Evolutionary conservation across 176 grass and related monocot genomes (phyloP).

Genomic region (Rhynchospora pubera): DNA sequence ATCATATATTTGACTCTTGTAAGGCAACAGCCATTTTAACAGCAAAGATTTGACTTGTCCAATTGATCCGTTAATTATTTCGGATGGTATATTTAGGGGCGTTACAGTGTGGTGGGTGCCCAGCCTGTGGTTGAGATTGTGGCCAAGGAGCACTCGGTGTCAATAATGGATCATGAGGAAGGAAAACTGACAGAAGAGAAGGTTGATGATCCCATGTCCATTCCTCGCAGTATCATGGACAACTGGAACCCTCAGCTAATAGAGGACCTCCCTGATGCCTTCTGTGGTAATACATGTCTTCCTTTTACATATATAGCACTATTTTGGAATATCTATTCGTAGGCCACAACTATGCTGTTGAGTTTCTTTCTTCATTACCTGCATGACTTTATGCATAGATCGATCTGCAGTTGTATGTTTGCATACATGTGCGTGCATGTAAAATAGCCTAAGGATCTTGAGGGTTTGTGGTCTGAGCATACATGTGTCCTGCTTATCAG

Average conservation of each 20-base stretch:
- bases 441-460: too few relatives aligned
- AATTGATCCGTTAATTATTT: background rate
- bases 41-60: background rate
- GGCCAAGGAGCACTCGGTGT: slow-evolving; percentile 53
- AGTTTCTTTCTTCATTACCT: too few relatives aligned
- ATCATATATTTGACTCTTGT: background rate
- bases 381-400: too few relatives aligned
- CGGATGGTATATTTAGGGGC: slow-evolving; percentile 37
- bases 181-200: slow-evolving; percentile 42
- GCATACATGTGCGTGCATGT: too few relatives aligned
- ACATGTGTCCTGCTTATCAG: too few relatives aligned
- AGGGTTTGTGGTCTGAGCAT: too few relatives aligned
- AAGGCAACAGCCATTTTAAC: background rate
- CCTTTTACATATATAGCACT: background rate
- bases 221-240: slow-evolving; percentile 72
- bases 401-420: too few relatives aligned
- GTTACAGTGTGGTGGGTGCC: slow-evolving; percentile 79
- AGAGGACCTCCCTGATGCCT: slow-evolving; percentile 60
- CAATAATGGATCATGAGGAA: slow-evolving; percentile 65
- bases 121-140: slow-evolving; percentile 86
- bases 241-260: slow-evolving; percentile 52
- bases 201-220: slow-evolving; percentile 53
- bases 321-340: background rate
- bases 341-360: background rate
- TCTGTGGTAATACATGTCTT: slow-evolving; percentile 46